Conservation (phyloP, 768 basidiomycete species). For the Russula ochroleuca region DNA sequence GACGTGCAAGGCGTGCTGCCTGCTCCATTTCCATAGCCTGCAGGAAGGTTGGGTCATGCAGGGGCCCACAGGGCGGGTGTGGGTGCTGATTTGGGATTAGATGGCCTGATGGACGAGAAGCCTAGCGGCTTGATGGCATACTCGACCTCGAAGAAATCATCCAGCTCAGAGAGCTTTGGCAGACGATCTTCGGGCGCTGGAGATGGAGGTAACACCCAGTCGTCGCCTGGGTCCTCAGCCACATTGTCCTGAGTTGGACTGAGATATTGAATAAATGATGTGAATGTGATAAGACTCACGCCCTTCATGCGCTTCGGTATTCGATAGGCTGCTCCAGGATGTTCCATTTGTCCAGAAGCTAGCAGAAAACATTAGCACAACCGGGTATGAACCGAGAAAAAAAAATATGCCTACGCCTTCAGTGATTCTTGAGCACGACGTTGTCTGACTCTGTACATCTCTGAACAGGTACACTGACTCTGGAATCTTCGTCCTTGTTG, state of each 20-base stretch:
- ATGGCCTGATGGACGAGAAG: conserved; percentile 8
- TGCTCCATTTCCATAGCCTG: too few species aligned
- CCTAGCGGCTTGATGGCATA: conserved; percentile 32
- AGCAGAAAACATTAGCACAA: too few species aligned
- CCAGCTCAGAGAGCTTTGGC: conserved; percentile 28
- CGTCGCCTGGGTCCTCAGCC: conserved; percentile 22
- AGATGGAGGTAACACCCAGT: conserved; percentile 11
- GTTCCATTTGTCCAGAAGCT: too few species aligned
- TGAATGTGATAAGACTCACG: background rate
- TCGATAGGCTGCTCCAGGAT: too few species aligned
- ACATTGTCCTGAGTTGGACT: conserved; percentile 31
- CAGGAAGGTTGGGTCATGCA: background rate
- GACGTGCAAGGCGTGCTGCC: too few species aligned
- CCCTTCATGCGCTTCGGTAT: too few species aligned
- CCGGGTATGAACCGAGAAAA: too few species aligned
- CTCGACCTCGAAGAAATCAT: conserved; percentile 21
- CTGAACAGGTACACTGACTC: too few species aligned
- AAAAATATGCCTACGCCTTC: too few species aligned
- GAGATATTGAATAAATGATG: background rate
- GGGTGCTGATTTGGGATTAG: background rate
- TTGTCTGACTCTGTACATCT: too few species aligned
- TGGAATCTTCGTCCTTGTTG: too few species aligned
- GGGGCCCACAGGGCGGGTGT: background rate
- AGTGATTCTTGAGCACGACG: too few species aligned
- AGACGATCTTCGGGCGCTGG: conserved; percentile 26